Evolutionary conservation across 371 early-diverging fungal species (phyloP), one percentile per base, ranked within the genome.

Genomic region (Actinomortierella ambigua): DNA sequence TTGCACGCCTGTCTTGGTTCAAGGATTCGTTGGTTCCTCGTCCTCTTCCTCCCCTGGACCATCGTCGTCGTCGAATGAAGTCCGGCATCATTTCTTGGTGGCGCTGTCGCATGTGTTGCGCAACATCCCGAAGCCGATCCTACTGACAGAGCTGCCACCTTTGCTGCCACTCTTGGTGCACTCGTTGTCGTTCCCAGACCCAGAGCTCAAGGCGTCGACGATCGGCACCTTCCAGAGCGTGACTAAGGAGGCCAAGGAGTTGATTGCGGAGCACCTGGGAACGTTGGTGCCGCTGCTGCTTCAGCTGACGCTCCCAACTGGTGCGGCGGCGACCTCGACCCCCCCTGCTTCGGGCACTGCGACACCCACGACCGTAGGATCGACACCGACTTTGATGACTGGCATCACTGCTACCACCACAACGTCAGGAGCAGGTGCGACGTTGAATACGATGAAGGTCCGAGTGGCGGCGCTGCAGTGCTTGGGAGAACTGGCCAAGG

Each of bases 51-150:
- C n/a, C n/a, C n/a, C n/a, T n/a, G n/a, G n/a, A n/a, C n/a, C n/a
- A 8, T 43, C 54, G 11, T 64, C 88, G 1, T 26, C 54, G 2
- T 67, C 79, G 41, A 83, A 81, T 81, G 77, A 44, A 29, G 66
- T 83, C 41, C 88, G 88, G 58, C 81, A 86, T 26, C 81, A 87
- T 56, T 88, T 90, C 59, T 81, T 97, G 50, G 79, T 92, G 34
- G 94, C 92, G 8, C 77, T 97, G 48, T 93, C 95, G 0, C 86
- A 92, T 65, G 77, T 95, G 27, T 77, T 97, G 41, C 81, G 85
- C 50, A 88, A 93, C 69, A 88, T 93, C 29, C 91, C 95, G 18
- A 90, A 92, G 65, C 88, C 89, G 62, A 88, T 95, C 20, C 77
- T 94, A 15, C 68, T 96, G 68, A 85, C 79, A 22, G 93, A 92